phyloP scores from a whole-genome alignment of 2,329 filamentous ascomycete species.

The Grosmannia serpens region DNA sequence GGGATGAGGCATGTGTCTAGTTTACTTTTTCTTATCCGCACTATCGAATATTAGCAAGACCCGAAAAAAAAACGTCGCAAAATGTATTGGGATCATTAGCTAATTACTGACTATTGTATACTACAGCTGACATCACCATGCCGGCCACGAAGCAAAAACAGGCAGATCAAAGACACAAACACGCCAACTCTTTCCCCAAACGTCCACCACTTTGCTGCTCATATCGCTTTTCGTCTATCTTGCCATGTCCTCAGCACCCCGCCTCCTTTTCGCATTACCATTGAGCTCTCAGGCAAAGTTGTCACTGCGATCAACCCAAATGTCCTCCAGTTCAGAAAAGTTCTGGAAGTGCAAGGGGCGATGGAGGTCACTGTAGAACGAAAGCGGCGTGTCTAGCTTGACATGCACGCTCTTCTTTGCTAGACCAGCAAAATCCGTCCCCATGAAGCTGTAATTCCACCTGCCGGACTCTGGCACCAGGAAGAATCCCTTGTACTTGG shows the following conservation, averaged over 20 bases:
- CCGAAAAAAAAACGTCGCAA: too few species aligned
- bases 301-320: constrained; percentile 86
- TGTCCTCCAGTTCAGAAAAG: constrained; percentile 93
- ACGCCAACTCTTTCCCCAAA: neutral
- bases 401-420: constrained; percentile 89
- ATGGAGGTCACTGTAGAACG: constrained; percentile 89
- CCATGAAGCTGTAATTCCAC: constrained; percentile 99
- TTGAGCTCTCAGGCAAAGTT: constrained; percentile 63
- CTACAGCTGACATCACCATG: too few species aligned
- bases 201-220: neutral
- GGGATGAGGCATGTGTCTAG: too few species aligned
- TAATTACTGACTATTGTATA: too few species aligned
- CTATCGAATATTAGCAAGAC: too few species aligned
- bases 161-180: neutral
- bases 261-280: too few species aligned
- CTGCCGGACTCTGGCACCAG: constrained; percentile 78
- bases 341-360: constrained; percentile 92
- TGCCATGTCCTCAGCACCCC: neutral
- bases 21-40: too few species aligned
- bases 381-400: constrained; percentile 80
- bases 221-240: neutral
- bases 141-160: neutral
- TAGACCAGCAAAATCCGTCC: constrained; percentile 71
- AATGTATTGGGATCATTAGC: too few species aligned
- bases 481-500: constrained; percentile 93